Conservation (phyloP, 2,329 filamentous ascomycete genomes). For the Penicillium brevicompactum region DNA sequence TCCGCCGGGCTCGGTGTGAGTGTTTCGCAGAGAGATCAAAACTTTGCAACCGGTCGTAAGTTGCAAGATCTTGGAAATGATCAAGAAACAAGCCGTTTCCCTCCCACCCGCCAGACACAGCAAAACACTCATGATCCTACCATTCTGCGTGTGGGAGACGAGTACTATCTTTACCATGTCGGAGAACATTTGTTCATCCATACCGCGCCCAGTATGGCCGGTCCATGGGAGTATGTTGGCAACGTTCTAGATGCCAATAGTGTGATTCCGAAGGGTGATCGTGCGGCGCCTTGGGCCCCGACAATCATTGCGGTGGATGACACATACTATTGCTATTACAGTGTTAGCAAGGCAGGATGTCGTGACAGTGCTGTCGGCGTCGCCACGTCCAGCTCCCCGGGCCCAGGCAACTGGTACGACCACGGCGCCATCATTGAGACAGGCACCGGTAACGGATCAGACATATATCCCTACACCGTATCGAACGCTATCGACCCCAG, state of each 20-base stretch:
- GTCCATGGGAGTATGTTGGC: slow-evolving; percentile 35
- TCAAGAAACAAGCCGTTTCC: slow-evolving; percentile 12
- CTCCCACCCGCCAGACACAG: slow-evolving; percentile 24
- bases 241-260: slow-evolving; percentile 33
- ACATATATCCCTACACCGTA: slow-evolving; percentile 36
- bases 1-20: slow-evolving; percentile 16
- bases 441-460: slow-evolving; percentile 31
- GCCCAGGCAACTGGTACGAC: slow-evolving; percentile 37
- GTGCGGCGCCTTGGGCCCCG: slow-evolving; percentile 55
- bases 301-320: slow-evolving; percentile 60
- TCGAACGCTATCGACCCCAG: slow-evolving; percentile 66
- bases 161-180: slow-evolving; percentile 37
- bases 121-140: slow-evolving; percentile 37
- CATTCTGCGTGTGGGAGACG: slow-evolving; percentile 29
- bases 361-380: slow-evolving; percentile 66
- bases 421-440: slow-evolving; percentile 40
- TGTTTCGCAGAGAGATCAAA: slow-evolving; percentile 11
- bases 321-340: slow-evolving; percentile 67
- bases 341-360: slow-evolving; percentile 62
- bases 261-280: slow-evolving; percentile 37
- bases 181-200: slow-evolving; percentile 35
- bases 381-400: slow-evolving; percentile 49
- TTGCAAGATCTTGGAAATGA: slow-evolving; percentile 7
- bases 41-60: slow-evolving; percentile 5
- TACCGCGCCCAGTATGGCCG: slow-evolving; percentile 29